phyloP scores from a whole-genome alignment of 179 eudicot species.

The Camellia oleifera region DNA sequence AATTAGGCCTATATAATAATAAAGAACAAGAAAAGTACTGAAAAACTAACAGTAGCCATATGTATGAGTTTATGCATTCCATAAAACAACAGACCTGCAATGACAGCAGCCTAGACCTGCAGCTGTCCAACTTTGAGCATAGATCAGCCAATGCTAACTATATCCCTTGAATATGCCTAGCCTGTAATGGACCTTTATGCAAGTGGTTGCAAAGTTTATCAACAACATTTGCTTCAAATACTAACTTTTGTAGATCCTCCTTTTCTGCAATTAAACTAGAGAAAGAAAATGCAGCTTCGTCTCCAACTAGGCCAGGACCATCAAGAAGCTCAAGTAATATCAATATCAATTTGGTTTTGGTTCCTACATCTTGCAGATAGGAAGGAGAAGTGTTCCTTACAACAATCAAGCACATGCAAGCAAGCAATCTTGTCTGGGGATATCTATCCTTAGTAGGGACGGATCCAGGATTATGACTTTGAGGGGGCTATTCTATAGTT shows the following conservation, averaged over 20 bases:
- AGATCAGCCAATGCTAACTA: slow-evolving; percentile 65
- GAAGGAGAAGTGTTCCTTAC: slow-evolving; percentile 63
- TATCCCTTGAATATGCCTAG: slow-evolving; percentile 75
- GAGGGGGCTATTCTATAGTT: no score
- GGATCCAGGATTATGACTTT: no score
- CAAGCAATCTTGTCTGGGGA: slow-evolving; percentile 81
- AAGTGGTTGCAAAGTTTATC: slow-evolving; percentile 66
- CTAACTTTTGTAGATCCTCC: slow-evolving; percentile 78
- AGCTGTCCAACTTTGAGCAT: slow-evolving; percentile 79
- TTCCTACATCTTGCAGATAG: slow-evolving; percentile 55
- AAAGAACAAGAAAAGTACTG: no score
- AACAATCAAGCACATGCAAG: slow-evolving; percentile 75
- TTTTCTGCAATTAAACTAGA: slow-evolving; percentile 56
- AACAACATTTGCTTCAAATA: slow-evolving; percentile 69
- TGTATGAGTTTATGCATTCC: neutral
- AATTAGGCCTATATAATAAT: no score
- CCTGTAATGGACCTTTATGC: slow-evolving; percentile 37
- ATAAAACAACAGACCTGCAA: slow-evolving; percentile 64
- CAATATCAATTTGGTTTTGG: slow-evolving; percentile 53
- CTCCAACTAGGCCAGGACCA: slow-evolving; percentile 96
- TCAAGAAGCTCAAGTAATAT: slow-evolving; percentile 83
- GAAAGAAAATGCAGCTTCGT: slow-evolving; percentile 88
- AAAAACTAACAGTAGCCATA: no score
- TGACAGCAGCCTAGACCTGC: slow-evolving; percentile 68
- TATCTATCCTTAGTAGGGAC: slow-evolving; percentile 47